A percentile compares a stretch with the other conserved stretches of the same genome.
phyloP scores from a whole-genome alignment of 2,329 filamentous ascomycete species.

The Aspergillus eucalypticola region DNA sequence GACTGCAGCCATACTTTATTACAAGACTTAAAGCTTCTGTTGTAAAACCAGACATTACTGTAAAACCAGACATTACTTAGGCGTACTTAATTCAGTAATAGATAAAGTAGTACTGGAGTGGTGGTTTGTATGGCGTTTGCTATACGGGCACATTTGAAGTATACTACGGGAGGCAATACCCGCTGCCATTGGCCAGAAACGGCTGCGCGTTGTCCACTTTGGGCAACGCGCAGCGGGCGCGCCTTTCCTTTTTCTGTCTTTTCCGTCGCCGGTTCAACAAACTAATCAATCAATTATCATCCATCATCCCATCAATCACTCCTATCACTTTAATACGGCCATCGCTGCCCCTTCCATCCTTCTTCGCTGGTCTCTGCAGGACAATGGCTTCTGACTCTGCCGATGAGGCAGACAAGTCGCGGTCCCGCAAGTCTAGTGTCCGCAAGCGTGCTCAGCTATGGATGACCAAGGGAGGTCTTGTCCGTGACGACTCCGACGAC shows the following conservation, averaged over 20 bases:
- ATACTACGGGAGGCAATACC: neutral
- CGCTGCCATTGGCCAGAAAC: neutral
- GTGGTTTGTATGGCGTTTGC: neutral
- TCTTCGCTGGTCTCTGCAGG: neutral
- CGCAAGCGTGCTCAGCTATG: constrained; percentile 47
- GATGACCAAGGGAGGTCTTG: constrained; percentile 62
- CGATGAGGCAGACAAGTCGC: constrained; percentile 19
- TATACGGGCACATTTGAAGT: neutral
- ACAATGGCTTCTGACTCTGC: constrained; percentile 22
- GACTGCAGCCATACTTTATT: too few species aligned
- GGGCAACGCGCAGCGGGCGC: constrained; percentile 6
- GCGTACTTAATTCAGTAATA: too few species aligned
- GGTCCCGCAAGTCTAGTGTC: constrained; percentile 24
- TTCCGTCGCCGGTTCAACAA: constrained; percentile 2
- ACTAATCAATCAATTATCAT: neutral
- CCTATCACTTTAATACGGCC: neutral
- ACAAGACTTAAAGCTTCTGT: too few species aligned
- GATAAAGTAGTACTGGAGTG: too few species aligned
- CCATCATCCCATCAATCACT: constrained; percentile 1
- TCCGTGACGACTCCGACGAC: constrained; percentile 81
- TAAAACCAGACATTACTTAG: too few species aligned
- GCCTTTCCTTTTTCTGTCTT: constrained; percentile 3
- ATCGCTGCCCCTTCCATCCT: neutral
- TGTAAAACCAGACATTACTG: too few species aligned
- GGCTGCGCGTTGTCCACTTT: neutral